Conservation (phyloP, 2,329 filamentous ascomycete genomes). For the Pseudocercospora crystallina region DNA sequence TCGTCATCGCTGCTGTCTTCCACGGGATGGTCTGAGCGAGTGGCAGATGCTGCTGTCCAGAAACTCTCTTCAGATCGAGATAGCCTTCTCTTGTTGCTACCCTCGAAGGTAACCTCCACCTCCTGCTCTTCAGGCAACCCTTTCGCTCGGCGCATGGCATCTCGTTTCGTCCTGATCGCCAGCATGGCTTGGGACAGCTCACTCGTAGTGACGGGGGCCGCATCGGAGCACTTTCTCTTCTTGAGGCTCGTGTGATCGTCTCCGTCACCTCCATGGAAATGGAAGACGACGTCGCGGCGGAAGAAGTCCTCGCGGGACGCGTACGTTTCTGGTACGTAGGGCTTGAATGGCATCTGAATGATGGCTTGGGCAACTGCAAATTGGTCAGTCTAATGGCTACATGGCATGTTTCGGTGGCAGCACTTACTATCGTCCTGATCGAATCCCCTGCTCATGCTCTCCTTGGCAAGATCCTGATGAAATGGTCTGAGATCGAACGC, state of each 20-base stretch:
- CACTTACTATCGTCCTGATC: slow-evolving; percentile 43
- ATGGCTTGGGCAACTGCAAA: slow-evolving; percentile 30
- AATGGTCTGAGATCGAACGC: slow-evolving; percentile 40
- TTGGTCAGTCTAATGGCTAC: neutral
- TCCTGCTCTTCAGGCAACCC: neutral
- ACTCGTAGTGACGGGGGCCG: too few species aligned
- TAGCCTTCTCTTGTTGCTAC: too few species aligned
- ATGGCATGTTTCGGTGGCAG: neutral
- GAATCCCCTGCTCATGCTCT: slow-evolving; percentile 39
- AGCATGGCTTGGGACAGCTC: too few species aligned
- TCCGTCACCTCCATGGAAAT: slow-evolving; percentile 18
- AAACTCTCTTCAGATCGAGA: neutral
- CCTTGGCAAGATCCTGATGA: slow-evolving; percentile 42
- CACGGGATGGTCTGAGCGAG: neutral
- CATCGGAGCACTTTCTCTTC: too few species aligned
- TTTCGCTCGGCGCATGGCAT: too few species aligned
- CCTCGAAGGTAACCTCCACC: neutral
- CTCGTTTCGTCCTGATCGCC: too few species aligned
- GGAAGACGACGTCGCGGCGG: slow-evolving; percentile 14
- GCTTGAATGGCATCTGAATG: slow-evolving; percentile 33
- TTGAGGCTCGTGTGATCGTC: neutral
- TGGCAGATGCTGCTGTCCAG: neutral
- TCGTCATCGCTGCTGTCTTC: neutral
- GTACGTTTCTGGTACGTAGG: slow-evolving; percentile 25
- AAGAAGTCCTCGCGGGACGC: slow-evolving; percentile 24